phyloP scores from a whole-genome alignment of 2,329 filamentous ascomycete species.

The Neurospora sp. region DNA sequence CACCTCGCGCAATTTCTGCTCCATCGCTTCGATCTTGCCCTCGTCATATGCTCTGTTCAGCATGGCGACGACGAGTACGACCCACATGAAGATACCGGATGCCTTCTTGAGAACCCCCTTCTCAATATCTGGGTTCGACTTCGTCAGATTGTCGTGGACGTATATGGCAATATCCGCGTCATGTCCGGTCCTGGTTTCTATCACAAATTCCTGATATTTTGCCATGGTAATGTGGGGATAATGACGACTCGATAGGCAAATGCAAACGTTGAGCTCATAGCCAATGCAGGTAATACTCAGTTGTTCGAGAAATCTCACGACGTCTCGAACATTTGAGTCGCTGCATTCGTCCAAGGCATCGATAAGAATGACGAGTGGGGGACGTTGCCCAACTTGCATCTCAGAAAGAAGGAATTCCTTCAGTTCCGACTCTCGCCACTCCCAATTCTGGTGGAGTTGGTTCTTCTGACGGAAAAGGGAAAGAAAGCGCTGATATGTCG shows the following conservation, averaged over 20 bases:
- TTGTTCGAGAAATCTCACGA: slow-evolving; percentile 8
- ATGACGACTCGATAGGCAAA: slow-evolving; percentile 10
- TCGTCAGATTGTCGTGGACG: slow-evolving; percentile 4
- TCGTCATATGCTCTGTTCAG: no score
- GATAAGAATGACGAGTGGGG: slow-evolving; percentile 4
- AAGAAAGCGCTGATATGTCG: neutral
- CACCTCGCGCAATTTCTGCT: no score
- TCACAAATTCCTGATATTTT: slow-evolving; percentile 4
- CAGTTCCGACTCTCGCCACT: neutral
- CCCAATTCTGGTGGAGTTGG: neutral
- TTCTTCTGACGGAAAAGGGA: neutral
- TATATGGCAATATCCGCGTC: slow-evolving; percentile 8
- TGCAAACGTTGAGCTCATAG: neutral
- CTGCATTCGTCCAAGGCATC: slow-evolving; percentile 16
- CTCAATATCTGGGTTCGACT: neutral
- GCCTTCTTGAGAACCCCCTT: slow-evolving; percentile 1
- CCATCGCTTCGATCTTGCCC: no score
- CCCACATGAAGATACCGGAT: slow-evolving; percentile 14
- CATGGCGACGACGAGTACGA: slow-evolving; percentile 10
- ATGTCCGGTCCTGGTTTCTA: slow-evolving; percentile 7
- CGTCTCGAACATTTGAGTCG: slow-evolving; percentile 6
- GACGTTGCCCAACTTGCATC: neutral
- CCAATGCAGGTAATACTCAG: neutral
- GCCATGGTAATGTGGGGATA: slow-evolving; percentile 4
- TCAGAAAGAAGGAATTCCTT: neutral